phyloP scores from a whole-genome alignment of 2,329 filamentous ascomycete genomes.

The Aspergillus sp. region DNA sequence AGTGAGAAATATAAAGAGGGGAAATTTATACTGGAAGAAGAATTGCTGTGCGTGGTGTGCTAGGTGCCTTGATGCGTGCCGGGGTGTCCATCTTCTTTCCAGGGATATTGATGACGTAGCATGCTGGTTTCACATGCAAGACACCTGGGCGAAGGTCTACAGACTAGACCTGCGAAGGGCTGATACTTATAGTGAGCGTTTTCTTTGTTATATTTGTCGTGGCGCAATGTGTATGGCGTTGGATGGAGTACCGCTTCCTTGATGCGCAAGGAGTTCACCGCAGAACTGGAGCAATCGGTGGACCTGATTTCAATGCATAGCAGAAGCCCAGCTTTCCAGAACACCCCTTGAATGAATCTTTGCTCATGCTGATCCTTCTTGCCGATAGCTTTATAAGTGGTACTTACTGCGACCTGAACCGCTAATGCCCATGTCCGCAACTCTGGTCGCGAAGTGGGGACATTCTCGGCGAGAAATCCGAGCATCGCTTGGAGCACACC shows the following conservation, averaged over 20 bases:
- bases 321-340: background rate
- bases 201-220: conserved; percentile 3
- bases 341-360: conserved; percentile 1
- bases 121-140: conserved; percentile 6
- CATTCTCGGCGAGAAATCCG: too few species aligned
- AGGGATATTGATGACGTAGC: conserved; percentile 2
- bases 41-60: conserved; percentile 78
- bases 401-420: conserved; percentile 1
- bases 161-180: conserved; percentile 13
- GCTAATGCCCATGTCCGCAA: background rate
- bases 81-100: background rate
- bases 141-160: conserved; percentile 8
- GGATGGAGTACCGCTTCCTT: conserved; percentile 13
- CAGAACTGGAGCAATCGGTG: conserved; percentile 6
- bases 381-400: conserved; percentile 11
- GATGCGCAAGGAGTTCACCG: conserved; percentile 6
- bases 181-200: conserved; percentile 24
- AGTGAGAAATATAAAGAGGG: conserved; percentile 98
- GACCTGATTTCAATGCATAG: conserved; percentile 4
- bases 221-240: conserved; percentile 25
- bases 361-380: background rate
- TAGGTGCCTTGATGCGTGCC: conserved; percentile 32
- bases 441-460: background rate
- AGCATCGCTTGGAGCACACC: too few species aligned
- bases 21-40: conserved; percentile 94